Conservation (phyloP, 1,284 basidiomycete species). For the Tilletia indica region DNA sequence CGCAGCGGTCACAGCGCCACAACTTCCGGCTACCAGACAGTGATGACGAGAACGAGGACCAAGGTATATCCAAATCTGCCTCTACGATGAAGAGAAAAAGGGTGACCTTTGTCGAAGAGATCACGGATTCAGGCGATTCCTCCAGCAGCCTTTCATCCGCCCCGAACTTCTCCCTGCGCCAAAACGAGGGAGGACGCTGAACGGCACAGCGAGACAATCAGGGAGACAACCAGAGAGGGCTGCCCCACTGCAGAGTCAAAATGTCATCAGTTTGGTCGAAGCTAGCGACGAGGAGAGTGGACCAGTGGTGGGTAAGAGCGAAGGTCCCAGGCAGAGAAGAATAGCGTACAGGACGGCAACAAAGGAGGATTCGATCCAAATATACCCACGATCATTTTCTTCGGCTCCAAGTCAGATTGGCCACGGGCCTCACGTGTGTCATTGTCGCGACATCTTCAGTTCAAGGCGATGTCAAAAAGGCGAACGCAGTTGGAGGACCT, state of each 20-base stretch:
- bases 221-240: no score
- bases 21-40: not conserved
- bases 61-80: not conserved
- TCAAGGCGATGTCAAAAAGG: conserved; percentile 76
- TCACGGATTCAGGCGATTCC: no score
- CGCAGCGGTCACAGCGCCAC: not conserved
- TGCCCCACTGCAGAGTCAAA: no score
- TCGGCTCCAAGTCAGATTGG: conserved; percentile 76
- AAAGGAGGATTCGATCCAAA: conserved; percentile 21
- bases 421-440: conserved; percentile 68
- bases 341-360: not conserved
- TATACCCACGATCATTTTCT: conserved; percentile 35
- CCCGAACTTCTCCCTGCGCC: no score
- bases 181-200: no score
- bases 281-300: no score
- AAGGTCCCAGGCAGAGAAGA: not conserved
- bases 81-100: no score
- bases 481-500: conserved; percentile 55
- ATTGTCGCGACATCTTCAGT: conserved; percentile 69
- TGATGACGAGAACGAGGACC: not conserved
- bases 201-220: no score
- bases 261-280: no score
- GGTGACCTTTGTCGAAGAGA: no score
- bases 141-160: no score
- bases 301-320: no score